These are phyloP conservation scores for Marchantia paleacea DNA, from an alignment of 225 moss, liverwort and hornwort species.

Conservation along the genomic window DNA sequence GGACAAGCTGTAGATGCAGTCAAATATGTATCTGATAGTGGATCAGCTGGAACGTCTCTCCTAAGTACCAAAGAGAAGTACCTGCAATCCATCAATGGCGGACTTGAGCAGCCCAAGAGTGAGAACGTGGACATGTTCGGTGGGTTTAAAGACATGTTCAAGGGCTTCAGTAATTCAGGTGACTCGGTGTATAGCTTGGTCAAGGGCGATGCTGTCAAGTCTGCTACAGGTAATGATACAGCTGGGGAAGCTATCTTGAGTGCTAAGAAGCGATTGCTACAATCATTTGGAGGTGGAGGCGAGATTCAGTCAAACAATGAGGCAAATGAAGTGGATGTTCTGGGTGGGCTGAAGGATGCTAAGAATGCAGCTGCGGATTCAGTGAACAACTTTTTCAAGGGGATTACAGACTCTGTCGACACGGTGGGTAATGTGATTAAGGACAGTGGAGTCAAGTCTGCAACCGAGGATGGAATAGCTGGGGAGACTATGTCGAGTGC, in stretches of 20 bases:
- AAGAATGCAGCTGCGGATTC: constrained; percentile 52
- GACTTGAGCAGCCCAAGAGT: constrained; percentile 14
- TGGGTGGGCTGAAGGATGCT: constrained; percentile 35
- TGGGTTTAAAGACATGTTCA: constrained; percentile 45
- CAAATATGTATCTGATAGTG: not conserved
- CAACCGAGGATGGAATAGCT: constrained; percentile 3
- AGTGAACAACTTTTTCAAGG: constrained; percentile 43
- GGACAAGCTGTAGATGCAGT: constrained; percentile 2
- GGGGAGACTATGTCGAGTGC: constrained; percentile 9
- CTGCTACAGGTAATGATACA: not conserved
- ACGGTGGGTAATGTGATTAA: not conserved
- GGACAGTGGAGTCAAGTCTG: not conserved
- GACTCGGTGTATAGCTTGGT: not conserved
- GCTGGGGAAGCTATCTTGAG: constrained; percentile 14
- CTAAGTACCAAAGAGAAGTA: constrained; percentile 27
- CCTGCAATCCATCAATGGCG: constrained; percentile 11
- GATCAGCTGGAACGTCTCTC: not conserved
- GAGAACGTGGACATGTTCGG: constrained; percentile 13
- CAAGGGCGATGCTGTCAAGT: constrained; percentile 14
- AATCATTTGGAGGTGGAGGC: constrained; percentile 3
- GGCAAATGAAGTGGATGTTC: not conserved
- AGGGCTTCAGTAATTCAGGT: constrained; percentile 37
- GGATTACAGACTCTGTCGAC: constrained; percentile 39
- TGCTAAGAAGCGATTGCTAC: constrained; percentile 17
- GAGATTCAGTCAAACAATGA: constrained; percentile 18